Percentiles rank a stretch among this genome's conserved stretches.
phyloP scores from a whole-genome alignment of 768 basidiomycete species.

The Macrolepiota fuliginosa region DNA sequence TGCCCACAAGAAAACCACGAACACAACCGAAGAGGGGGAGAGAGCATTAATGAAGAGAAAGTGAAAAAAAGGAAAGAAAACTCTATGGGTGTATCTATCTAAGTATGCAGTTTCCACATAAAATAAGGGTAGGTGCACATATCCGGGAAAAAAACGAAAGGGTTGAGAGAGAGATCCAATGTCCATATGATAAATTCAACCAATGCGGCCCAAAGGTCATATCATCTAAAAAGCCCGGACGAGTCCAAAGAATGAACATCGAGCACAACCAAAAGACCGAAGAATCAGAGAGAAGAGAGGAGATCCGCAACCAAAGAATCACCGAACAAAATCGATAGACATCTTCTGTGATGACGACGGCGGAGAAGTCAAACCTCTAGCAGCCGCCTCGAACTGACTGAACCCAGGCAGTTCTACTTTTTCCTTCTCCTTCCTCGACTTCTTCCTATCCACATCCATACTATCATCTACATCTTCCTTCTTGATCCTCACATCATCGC shows the following conservation, averaged over 20 bases:
- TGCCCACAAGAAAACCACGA: not conserved
- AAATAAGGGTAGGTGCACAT: constrained; percentile 2
- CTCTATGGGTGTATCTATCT: constrained; percentile 9
- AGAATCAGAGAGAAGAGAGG: not conserved
- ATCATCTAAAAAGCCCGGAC: constrained; percentile 7
- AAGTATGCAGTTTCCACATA: constrained; percentile 10
- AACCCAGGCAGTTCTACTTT: constrained; percentile 61
- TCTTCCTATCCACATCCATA: constrained; percentile 15
- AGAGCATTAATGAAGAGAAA: not conserved
- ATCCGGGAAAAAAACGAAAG: not conserved
- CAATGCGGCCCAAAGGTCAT: not conserved
- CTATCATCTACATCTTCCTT: constrained; percentile 11
- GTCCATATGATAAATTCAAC: not conserved
- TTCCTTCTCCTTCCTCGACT: constrained; percentile 16
- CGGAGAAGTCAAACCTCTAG: constrained; percentile 18
- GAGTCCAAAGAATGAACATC: not conserved
- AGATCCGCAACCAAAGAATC: not conserved
- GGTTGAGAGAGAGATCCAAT: not conserved
- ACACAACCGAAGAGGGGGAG: not conserved
- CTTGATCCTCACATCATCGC: constrained; percentile 12
- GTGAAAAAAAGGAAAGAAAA: not conserved
- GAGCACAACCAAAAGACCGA: not conserved
- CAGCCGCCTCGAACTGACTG: constrained; percentile 60
- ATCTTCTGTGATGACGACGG: constrained; percentile 18
- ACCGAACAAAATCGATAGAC: constrained; percentile 19